Evolutionary conservation across 2,329 filamentous ascomycete genomes (phyloP).

Genomic region (Fusarium begoniae): DNA sequence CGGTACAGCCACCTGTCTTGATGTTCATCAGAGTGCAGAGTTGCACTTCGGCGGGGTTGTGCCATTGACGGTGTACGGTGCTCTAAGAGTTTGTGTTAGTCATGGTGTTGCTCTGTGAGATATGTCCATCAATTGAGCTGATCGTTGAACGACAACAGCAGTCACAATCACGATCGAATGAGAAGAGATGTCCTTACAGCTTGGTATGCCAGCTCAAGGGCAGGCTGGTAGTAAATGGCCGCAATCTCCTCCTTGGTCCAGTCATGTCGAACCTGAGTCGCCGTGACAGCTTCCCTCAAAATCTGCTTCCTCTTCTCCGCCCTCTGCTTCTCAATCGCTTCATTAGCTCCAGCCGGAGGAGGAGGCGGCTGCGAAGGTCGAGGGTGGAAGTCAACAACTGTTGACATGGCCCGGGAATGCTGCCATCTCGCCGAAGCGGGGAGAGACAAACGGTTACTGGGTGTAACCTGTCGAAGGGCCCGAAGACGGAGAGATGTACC

Average conservation of each 20-base stretch:
- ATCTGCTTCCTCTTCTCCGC: slow-evolving; percentile 45
- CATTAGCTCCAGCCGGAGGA: slow-evolving; percentile 29
- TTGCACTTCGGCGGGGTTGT: slow-evolving; percentile 84
- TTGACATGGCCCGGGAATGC: slow-evolving; percentile 37
- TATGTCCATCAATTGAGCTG: background rate
- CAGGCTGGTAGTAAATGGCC: slow-evolving; percentile 81
- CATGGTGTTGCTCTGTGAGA: slow-evolving; percentile 4
- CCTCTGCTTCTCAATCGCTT: slow-evolving; percentile 37
- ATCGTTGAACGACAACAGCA: background rate
- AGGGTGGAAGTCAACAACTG: slow-evolving; percentile 40
- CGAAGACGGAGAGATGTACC: slow-evolving; percentile 28
- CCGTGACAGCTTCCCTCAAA: slow-evolving; percentile 64
- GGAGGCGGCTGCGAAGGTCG: slow-evolving; percentile 36
- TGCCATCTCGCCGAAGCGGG: slow-evolving; percentile 38
- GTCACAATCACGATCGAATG: background rate
- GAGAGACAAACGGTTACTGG: slow-evolving; percentile 8
- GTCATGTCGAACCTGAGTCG: slow-evolving; percentile 70
- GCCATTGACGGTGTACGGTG: slow-evolving; percentile 83
- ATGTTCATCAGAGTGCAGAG: slow-evolving; percentile 97
- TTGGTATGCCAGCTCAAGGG: slow-evolving; percentile 81
- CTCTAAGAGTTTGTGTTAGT: slow-evolving; percentile 59
- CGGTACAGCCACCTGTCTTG: slow-evolving; percentile 90
- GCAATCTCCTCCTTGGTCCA: slow-evolving; percentile 87
- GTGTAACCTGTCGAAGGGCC: slow-evolving; percentile 26
- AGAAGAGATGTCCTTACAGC: slow-evolving; percentile 61